Evolutionary conservation across 129 eudicot genomes (phyloP), one percentile per base, ranked within the genome.

Genomic region (Scalesia atractyloides): DNA sequence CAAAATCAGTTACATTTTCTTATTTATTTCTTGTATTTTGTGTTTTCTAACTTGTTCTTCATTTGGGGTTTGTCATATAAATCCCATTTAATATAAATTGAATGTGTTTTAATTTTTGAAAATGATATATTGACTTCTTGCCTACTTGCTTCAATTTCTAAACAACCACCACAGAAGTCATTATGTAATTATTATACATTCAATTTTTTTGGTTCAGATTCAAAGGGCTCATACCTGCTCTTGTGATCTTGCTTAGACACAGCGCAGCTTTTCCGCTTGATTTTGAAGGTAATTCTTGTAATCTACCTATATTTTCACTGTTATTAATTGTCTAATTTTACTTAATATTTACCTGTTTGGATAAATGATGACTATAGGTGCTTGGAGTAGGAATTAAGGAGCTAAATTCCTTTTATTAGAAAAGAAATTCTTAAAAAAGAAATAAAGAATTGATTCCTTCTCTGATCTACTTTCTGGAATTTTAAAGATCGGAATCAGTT

Each of bases 401-500:
- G 80, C 19, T 69, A 20, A 14, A 26, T 49, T 52, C 16, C n/a
- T 54, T 44, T 66, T 6, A 5, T 62, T 75, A 5, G 16, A 6
- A 49, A n/a, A 24, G 26, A 44, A 24, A 22, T 4, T 39, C 44
- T 39, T 39, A 16, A 64, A 37, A 24, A 54, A 15, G 10, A 22
- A 18, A 44, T 24, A 7, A 65, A 30, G 59, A 24, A 13, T 12
- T 37, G 22, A 81, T 80, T 36, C 75, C 70, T 82, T 78, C 57
- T 17, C 65, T 65, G 84, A 71, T 77, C 72, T 65, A 70, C 61
- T 80, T 69, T 69, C 74, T 60, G 66, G 24, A 68, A 60, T 80
- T 17, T 48, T 69, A 3, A 41, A 82, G 84, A 73, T 76, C 87
- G 18, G 84, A 73, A 70, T 73, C 86, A 64, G 78, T 76, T 65